These are phyloP conservation scores for Raffaelea arxii DNA, from an alignment of 2,329 filamentous ascomycete species.

Conservation along the genomic window DNA sequence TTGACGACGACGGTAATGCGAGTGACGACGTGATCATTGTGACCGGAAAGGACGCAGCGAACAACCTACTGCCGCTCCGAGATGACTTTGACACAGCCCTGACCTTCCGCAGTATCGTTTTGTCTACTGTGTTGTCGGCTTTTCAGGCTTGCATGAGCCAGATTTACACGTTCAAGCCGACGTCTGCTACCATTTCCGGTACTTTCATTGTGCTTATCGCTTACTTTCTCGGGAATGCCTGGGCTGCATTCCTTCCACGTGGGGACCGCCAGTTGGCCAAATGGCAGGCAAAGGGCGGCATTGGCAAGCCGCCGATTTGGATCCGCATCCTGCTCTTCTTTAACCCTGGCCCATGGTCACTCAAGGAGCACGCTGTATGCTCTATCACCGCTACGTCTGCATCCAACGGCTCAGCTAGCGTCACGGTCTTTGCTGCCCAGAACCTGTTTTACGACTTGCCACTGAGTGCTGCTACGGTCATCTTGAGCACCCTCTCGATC, in stretches of 20 bases:
- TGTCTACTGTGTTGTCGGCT: constrained; percentile 37
- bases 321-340: constrained; percentile 33
- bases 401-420: constrained; percentile 34
- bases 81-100: constrained; percentile 42
- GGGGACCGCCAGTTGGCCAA: constrained; percentile 37
- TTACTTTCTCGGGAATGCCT: constrained; percentile 43
- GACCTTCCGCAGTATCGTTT: constrained; percentile 42
- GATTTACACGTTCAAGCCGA: constrained; percentile 39
- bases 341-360: constrained; percentile 39
- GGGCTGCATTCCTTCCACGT: constrained; percentile 37
- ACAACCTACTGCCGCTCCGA: constrained; percentile 37
- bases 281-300: constrained; percentile 29
- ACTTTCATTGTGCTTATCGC: constrained; percentile 49
- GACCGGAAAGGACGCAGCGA: constrained; percentile 40
- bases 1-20: not conserved
- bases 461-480: constrained; percentile 32
- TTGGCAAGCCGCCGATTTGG: constrained; percentile 28
- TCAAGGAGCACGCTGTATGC: constrained; percentile 48
- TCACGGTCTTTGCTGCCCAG: constrained; percentile 36
- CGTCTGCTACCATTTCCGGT: constrained; percentile 33
- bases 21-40: constrained; percentile 32
- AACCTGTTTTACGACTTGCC: constrained; percentile 41
- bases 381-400: constrained; percentile 44
- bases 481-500: constrained; percentile 42
- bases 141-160: constrained; percentile 47